Evolutionary conservation across 2,329 filamentous ascomycete species (phyloP), one percentile per base, ranked within the genome.

Genomic region (Orbilia ellipsospora): DNA sequence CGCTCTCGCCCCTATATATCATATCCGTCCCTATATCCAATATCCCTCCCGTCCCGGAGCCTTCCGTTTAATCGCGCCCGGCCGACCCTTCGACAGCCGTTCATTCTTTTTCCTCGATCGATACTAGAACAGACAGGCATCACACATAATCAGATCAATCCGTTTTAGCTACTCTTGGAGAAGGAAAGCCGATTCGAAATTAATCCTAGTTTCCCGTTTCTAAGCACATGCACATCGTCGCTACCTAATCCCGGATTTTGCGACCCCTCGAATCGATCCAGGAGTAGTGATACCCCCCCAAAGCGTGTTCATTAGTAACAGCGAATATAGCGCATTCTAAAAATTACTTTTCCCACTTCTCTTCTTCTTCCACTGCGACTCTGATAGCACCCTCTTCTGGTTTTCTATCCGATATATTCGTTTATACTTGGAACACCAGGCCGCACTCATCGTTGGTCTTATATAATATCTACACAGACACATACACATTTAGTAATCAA

Each of bases 51-150:
- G 18, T 5, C 42, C 36, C 64, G 64, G 64, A 68, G 31, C 55
- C 23, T 48, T 18, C 55, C 64, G 54, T 40, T 18, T 36, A 15
- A 18, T 44, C 64, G 64, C 64, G 54, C 28, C 64, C 64, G 64
- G 26, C 64, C 64, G 64, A 54, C n/a, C 28, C 28, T 16, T 36
- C 31, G 31, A 36, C 31, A 36, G 31, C 31, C 31, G 5, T 52
- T 63, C 5, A 16, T 50, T 63, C 20, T 23, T 48, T 62, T 36
- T 50, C 13, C n/a, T 36, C 31, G 28, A 36, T 36, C 31, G 31
- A 36, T 36, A 36, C 6, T 7, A 36, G n/a, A 36, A 36, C 31
- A 36, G 31, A 10, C 31, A 36, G 31, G 5, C 31, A 36, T 6
- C 31, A 36, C 8, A 36, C 31, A 36, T 36, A 36, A 36, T 31